Evolutionary conservation across 1,284 basidiomycete species (phyloP), one percentile per base, ranked within the genome.

Genomic region (Naganishia liquefaciens): DNA sequence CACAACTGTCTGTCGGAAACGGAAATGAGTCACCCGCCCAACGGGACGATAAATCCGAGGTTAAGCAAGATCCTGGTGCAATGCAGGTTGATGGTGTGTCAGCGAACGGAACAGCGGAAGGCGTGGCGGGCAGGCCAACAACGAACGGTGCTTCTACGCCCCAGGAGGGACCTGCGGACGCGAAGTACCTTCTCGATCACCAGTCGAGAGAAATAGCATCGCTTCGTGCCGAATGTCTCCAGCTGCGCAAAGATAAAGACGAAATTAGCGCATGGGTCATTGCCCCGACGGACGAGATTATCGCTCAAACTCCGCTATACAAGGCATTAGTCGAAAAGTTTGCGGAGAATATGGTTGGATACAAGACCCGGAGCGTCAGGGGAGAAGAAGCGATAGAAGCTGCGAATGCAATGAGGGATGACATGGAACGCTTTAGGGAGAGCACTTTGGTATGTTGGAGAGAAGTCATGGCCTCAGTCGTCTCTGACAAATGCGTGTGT

Each of bases 251-350:
- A 23, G 46, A 49, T 27, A 60, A 50, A 37, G 57, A 60, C 46
- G 57, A 60, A 15, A 50, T 60, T 21, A 60, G 57, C 33, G 57
- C 57, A 5, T 60, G 57, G 57, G 46, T 60, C 21, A 60, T 60
- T 17, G 57, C 57, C 23, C 57, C 57, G 46, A 60, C 57, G 46
- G 57, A 60, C 40, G 57, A 60, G 15, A 60, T 60, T 19, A 60
- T 60, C 27, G 57, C 57, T 4, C 57, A 60, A 37, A 60, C 57
- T 19, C 57, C 57, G 37, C 57, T 60, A 25, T 60, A 60, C 46
- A 60, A 50, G 23, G 46, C 57, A 9, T 42, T 60, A 33, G 57
- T 60, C 30, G 57, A 60, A 37, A 60, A 60, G 57, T 49, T 60
- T 60, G 57, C 57, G 28, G 57, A 60, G 33, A 60, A 50, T 23